Evolutionary conservation across 106 monocot genomes (phyloP).

Genomic region (Platanthera guangdongensis): DNA sequence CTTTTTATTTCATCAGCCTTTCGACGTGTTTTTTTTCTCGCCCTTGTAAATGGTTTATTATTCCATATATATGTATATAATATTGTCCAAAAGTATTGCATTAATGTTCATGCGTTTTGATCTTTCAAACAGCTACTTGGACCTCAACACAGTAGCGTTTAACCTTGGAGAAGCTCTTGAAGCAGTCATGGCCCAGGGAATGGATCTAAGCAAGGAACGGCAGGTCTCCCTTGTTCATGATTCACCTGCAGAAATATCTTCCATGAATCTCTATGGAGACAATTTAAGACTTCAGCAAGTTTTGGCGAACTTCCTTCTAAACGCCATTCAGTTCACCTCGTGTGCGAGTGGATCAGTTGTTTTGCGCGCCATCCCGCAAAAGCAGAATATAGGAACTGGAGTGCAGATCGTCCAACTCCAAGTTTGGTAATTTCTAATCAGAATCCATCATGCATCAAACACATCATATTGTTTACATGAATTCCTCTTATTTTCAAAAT

Average conservation of each 20-base stretch:
- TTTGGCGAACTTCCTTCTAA: conserved; percentile 58
- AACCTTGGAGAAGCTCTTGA: conserved; percentile 63
- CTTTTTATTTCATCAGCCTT: neutral
- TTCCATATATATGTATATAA: neutral
- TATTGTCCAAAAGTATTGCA: neutral
- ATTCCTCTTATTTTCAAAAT: neutral
- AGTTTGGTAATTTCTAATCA: conserved; percentile 42
- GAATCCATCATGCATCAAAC: neutral
- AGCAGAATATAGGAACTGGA: conserved; percentile 45
- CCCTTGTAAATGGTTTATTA: neutral
- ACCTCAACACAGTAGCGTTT: conserved; percentile 56
- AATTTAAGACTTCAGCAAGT: conserved; percentile 82
- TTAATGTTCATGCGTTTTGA: neutral
- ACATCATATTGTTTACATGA: neutral
- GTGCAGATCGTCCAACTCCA: conserved; percentile 77
- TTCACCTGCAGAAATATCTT: conserved; percentile 52
- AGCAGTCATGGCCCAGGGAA: conserved; percentile 58
- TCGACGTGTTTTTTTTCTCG: neutral
- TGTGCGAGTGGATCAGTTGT: conserved; percentile 46
- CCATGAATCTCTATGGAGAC: conserved; percentile 68
- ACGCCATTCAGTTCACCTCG: conserved; percentile 54
- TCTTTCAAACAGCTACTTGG: conserved; percentile 61
- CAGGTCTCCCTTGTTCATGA: conserved; percentile 49
- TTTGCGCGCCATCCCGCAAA: conserved; percentile 41
- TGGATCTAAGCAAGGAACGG: conserved; percentile 49